Evolutionary conservation across 2,329 filamentous ascomycete species (phyloP).

Genomic region (Rosellinia necatrix): DNA sequence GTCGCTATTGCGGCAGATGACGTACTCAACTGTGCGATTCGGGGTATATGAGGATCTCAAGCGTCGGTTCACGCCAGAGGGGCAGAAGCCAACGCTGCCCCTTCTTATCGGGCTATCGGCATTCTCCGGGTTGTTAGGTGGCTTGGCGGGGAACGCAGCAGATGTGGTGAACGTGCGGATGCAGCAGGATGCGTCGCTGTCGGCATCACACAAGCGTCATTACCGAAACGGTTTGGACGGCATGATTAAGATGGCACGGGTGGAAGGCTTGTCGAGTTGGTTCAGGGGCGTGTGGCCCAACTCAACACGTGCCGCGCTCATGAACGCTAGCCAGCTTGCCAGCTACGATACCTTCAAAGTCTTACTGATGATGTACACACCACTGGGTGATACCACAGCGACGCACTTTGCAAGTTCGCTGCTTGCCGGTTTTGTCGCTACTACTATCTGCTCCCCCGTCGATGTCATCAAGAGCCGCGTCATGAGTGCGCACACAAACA

Average conservation of each 20-base stretch:
- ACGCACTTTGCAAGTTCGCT: slow-evolving; percentile 81
- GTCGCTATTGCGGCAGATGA: slow-evolving; percentile 88
- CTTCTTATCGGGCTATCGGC: slow-evolving; percentile 83
- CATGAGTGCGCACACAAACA: slow-evolving; percentile 68
- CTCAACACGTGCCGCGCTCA: slow-evolving; percentile 77
- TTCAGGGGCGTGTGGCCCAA: slow-evolving; percentile 90
- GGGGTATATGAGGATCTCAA: slow-evolving; percentile 96
- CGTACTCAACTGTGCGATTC: slow-evolving; percentile 95
- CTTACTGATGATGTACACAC: slow-evolving; percentile 67
- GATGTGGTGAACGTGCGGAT: slow-evolving; percentile 98
- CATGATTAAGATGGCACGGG: slow-evolving; percentile 80
- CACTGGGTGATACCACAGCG: slow-evolving; percentile 69
- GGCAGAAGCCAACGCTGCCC: slow-evolving; percentile 66
- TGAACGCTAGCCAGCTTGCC: slow-evolving; percentile 84
- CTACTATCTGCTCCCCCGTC: slow-evolving; percentile 81
- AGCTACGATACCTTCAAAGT: slow-evolving; percentile 84
- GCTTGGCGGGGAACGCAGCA: slow-evolving; percentile 88
- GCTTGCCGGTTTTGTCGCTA: slow-evolving; percentile 80
- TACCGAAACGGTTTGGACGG: slow-evolving; percentile 91
- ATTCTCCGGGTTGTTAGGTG: slow-evolving; percentile 83
- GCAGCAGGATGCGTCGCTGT: slow-evolving; percentile 88
- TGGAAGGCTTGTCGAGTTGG: slow-evolving; percentile 76
- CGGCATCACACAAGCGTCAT: slow-evolving; percentile 74
- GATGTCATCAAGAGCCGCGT: slow-evolving; percentile 89
- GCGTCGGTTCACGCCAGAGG: slow-evolving; percentile 58